phyloP scores from a whole-genome alignment of 768 basidiomycete species.

The Podaxis carcinomalis region DNA sequence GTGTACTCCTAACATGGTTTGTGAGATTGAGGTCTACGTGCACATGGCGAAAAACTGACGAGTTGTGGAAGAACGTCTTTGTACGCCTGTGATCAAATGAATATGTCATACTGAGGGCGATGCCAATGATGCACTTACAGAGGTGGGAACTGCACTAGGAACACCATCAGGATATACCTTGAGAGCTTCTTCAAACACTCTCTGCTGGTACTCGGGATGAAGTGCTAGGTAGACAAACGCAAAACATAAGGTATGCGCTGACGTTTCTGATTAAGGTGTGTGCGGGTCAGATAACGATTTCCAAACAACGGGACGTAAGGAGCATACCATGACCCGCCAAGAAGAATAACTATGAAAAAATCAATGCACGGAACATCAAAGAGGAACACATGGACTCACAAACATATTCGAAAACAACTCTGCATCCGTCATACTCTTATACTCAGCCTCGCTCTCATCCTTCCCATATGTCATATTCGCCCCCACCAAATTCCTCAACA shows the following conservation, averaged over 20 bases:
- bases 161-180: slow-evolving; percentile 35
- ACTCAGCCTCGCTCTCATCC: slow-evolving; percentile 17
- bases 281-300: background rate
- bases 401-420: slow-evolving; percentile 47
- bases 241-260: slow-evolving; percentile 41
- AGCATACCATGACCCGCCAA: slow-evolving; percentile 44
- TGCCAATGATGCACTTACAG: slow-evolving; percentile 21
- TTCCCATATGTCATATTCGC: slow-evolving; percentile 37
- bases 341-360: slow-evolving; percentile 32
- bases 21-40: background rate
- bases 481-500: slow-evolving; percentile 41
- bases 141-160: slow-evolving; percentile 19
- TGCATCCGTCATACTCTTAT: slow-evolving; percentile 34
- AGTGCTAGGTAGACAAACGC: slow-evolving; percentile 41
- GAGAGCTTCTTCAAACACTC: slow-evolving; percentile 36
- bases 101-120: background rate
- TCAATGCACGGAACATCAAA: background rate
- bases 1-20: slow-evolving; percentile 33
- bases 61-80: slow-evolving; percentile 6
- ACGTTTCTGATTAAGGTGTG: slow-evolving; percentile 33
- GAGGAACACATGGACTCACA: slow-evolving; percentile 23
- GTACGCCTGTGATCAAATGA: background rate
- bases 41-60: background rate
- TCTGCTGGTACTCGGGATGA: slow-evolving; percentile 44
- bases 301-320: background rate